Evolutionary conservation across 176 grass and related monocot genomes (phyloP).

Genomic region (bread wheat (Triticum aestivum)): DNA sequence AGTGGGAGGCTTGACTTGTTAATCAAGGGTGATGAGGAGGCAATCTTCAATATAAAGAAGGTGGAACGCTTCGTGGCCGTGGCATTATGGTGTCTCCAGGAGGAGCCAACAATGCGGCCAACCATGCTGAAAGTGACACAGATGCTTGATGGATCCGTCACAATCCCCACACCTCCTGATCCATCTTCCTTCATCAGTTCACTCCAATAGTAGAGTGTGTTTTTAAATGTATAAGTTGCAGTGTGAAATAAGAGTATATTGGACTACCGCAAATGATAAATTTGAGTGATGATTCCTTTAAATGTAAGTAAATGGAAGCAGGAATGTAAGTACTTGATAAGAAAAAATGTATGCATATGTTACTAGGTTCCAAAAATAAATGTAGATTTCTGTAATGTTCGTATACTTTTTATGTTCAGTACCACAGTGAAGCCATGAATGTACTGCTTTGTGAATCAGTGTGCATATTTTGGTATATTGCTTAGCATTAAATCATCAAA

Average conservation of each 20-base stretch:
- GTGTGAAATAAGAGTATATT: neutral
- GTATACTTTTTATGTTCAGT: neutral
- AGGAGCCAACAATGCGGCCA: constrained; percentile 36
- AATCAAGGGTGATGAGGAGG: constrained; percentile 13
- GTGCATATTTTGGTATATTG: neutral
- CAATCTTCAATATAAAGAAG: constrained; percentile 33
- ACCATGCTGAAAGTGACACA: constrained; percentile 35
- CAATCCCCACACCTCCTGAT: constrained; percentile 29
- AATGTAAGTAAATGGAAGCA: neutral
- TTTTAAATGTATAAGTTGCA: neutral
- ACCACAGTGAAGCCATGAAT: neutral
- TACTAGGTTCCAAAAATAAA: neutral
- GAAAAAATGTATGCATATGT: neutral
- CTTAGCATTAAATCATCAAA: neutral
- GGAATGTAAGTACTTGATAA: neutral
- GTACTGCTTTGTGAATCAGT: neutral
- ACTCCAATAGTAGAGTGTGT: neutral
- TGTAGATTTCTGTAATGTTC: neutral
- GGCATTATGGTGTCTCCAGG: constrained; percentile 34
- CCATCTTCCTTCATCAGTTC: constrained; percentile 9
- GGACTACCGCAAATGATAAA: neutral
- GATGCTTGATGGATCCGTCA: constrained; percentile 50
- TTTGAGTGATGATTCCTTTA: neutral
- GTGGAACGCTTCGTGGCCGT: constrained; percentile 22
- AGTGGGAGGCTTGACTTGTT: constrained; percentile 35